phyloP scores from a whole-genome alignment of 1,284 basidiomycete species.

The Moesziomyces parantarcticus region DNA sequence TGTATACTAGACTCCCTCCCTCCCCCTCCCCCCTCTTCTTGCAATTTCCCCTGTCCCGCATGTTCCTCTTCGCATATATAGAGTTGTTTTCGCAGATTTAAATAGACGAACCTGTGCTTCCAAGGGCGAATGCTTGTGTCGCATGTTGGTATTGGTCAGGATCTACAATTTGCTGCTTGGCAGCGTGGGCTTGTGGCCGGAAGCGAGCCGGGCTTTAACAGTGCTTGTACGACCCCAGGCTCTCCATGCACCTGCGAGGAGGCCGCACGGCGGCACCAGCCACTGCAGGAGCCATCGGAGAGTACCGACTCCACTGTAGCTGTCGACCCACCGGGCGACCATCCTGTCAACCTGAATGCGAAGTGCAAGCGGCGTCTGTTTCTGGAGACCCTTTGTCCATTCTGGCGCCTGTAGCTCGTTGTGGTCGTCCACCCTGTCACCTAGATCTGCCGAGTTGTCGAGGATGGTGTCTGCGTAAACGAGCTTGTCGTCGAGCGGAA shows the following conservation, averaged over 20 bases:
- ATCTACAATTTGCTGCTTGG: constrained; percentile 31
- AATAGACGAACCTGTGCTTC: not conserved
- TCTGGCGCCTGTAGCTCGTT: constrained; percentile 8
- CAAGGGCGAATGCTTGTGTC: too few species aligned
- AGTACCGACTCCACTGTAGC: constrained; percentile 72
- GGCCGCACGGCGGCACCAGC: constrained; percentile 81
- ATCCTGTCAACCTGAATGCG: constrained; percentile 77
- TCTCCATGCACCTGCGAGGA: constrained; percentile 67
- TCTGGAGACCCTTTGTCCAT: constrained; percentile 22
- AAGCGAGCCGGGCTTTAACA: constrained; percentile 27
- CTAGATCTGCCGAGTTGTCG: constrained; percentile 83
- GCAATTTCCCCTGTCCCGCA: too few species aligned
- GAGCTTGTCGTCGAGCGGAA: constrained; percentile 82
- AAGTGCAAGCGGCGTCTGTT: constrained; percentile 34
- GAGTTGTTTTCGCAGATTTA: constrained; percentile 4
- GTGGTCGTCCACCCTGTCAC: constrained; percentile 2
- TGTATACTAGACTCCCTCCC: constrained; percentile 26
- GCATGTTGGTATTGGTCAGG: not conserved
- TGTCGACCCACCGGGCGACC: constrained; percentile 72
- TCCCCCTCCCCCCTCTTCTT: too few species aligned
- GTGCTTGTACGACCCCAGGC: constrained; percentile 20
- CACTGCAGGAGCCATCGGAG: constrained; percentile 77
- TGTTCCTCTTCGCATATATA: constrained; percentile 1
- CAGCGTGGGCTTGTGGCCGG: constrained; percentile 10
- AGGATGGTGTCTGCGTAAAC: constrained; percentile 85